These are phyloP conservation scores for Sordariomycetes sp. DNA, from an alignment of 2,329 filamentous ascomycete genomes.

Conservation along the genomic window DNA sequence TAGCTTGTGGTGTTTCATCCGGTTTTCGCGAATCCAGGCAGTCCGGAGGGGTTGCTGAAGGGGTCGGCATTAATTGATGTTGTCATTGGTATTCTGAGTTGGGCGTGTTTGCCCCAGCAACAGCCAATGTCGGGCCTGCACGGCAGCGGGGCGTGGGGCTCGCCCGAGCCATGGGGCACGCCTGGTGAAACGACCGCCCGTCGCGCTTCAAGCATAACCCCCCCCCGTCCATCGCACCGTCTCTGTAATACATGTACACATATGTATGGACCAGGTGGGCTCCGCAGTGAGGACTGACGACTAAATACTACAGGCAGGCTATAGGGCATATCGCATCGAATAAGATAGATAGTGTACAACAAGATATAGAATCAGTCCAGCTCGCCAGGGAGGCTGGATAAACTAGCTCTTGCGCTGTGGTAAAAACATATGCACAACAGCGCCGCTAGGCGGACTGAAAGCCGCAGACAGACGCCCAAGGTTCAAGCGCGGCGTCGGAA, in stretches of 20 bases:
- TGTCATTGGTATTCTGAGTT: not conserved
- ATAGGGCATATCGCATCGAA: too few relatives aligned
- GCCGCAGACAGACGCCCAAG: not conserved
- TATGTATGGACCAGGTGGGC: too few relatives aligned
- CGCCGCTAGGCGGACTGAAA: not conserved
- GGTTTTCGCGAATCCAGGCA: not conserved
- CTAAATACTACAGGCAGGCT: too few relatives aligned
- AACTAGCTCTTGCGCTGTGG: not conserved
- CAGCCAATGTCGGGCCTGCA: not conserved
- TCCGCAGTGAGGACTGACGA: too few relatives aligned
- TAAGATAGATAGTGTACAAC: too few relatives aligned
- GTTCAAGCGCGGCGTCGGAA: not conserved
- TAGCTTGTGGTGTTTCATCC: not conserved
- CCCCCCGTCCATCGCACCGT: not conserved
- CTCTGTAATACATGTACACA: too few relatives aligned
- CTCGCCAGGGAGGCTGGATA: too few relatives aligned
- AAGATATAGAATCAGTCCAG: too few relatives aligned
- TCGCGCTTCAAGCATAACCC: too few relatives aligned
- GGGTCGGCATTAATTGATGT: not conserved
- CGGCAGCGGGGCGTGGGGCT: not conserved
- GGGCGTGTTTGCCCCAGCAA: not conserved
- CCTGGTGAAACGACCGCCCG: not conserved
- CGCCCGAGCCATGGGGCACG: not conserved
- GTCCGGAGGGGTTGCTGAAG: too few relatives aligned
- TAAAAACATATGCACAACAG: not conserved